A percentile compares a stretch with the other conserved stretches of the same genome.
phyloP scores from a whole-genome alignment of 176 grass and related monocot genomes.

The Chloris gayana region DNA sequence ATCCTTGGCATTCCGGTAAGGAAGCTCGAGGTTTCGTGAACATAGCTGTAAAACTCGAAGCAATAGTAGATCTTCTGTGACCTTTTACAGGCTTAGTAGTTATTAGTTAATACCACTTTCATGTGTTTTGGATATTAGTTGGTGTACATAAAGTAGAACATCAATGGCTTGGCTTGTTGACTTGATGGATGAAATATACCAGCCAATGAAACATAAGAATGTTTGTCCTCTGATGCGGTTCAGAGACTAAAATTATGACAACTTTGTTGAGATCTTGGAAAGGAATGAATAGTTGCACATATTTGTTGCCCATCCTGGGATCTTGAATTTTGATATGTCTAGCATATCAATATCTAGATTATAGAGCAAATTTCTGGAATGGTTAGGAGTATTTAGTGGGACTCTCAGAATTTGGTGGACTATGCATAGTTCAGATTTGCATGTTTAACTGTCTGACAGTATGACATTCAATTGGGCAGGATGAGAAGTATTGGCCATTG shows the following conservation, averaged over 20 bases:
- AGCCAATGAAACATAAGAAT: background rate
- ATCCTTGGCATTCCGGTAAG: constrained; percentile 82
- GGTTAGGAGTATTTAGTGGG: background rate
- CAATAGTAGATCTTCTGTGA: background rate
- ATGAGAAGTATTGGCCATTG: constrained; percentile 81
- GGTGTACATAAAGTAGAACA: background rate
- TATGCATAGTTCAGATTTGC: constrained; percentile 19
- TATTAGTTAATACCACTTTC: constrained; percentile 12
- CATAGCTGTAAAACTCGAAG: background rate
- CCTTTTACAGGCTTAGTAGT: background rate
- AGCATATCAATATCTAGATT: background rate
- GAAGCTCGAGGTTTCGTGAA: background rate
- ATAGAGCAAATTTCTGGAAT: background rate
- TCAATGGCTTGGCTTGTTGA: constrained; percentile 1
- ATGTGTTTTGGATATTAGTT: background rate
- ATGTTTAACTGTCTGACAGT: constrained; percentile 19
- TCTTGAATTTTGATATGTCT: background rate
- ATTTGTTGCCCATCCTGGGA: background rate
- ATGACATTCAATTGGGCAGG: constrained; percentile 47
- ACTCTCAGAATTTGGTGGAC: background rate
- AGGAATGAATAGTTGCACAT: background rate
- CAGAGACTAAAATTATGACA: background rate
- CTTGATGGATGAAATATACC: constrained; percentile 8
- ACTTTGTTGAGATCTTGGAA: background rate
- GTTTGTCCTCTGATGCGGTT: background rate